Conservation (phyloP, 129 eudicot species). For the Arctium minus region DNA sequence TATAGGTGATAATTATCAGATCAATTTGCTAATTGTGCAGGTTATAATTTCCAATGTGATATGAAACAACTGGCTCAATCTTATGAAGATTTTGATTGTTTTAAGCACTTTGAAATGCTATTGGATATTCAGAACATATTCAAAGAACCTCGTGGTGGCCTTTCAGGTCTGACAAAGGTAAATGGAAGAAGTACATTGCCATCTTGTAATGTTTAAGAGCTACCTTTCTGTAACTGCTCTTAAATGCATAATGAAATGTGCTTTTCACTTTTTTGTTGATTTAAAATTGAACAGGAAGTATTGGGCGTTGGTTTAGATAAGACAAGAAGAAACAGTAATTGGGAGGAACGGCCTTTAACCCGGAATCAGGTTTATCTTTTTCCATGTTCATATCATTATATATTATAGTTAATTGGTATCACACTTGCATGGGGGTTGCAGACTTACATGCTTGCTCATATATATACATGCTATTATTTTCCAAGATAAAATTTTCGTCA, state of each 20-base stretch:
- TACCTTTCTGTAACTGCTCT: background rate
- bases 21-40: conserved; percentile 33
- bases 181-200: background rate
- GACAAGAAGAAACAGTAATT: conserved; percentile 90
- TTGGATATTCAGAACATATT: conserved; percentile 90
- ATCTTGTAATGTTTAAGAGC: background rate
- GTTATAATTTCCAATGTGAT: conserved; percentile 94
- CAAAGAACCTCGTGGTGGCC: conserved; percentile 82
- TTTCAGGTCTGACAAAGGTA: conserved; percentile 90
- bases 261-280: background rate
- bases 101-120: conserved; percentile 89
- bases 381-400: background rate
- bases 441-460: too few relatives aligned
- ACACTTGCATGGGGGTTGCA: too few relatives aligned
- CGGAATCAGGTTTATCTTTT: conserved; percentile 51
- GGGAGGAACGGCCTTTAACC: conserved; percentile 94
- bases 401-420: too few relatives aligned
- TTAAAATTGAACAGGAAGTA: conserved; percentile 51
- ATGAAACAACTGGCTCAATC: conserved; percentile 70
- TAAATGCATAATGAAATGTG: background rate
- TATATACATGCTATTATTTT: too few relatives aligned
- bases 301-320: conserved; percentile 86
- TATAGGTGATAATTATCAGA: background rate
- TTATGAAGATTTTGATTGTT: conserved; percentile 65
- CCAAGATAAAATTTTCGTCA: too few relatives aligned